Conservation (phyloP, 2,329 filamentous ascomycete genomes). For the Blastomyces gilchristii region DNA sequence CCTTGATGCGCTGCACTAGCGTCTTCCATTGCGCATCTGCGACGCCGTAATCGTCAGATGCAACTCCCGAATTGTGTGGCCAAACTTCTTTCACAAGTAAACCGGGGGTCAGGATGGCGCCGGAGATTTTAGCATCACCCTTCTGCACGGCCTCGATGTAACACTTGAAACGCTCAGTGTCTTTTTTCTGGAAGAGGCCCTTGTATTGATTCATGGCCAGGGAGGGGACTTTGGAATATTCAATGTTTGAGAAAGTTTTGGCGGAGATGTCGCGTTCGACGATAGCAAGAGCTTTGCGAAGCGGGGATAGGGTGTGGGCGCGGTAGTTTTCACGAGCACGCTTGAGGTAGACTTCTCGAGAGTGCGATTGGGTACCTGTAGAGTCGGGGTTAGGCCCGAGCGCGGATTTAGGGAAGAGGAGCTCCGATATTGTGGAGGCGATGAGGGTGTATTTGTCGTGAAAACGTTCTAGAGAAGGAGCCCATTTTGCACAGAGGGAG, state of each 20-base stretch:
- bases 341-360: slow-evolving; percentile 45
- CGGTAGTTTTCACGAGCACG: slow-evolving; percentile 47
- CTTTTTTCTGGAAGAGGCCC: slow-evolving; percentile 41
- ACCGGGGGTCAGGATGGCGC: slow-evolving; percentile 46
- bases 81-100: slow-evolving; percentile 38
- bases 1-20: slow-evolving; percentile 48
- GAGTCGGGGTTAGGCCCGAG: slow-evolving; percentile 21
- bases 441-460: slow-evolving; percentile 52
- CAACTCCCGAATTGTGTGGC: slow-evolving; percentile 18
- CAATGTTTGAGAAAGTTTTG: slow-evolving; percentile 45
- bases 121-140: slow-evolving; percentile 45
- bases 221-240: slow-evolving; percentile 48
- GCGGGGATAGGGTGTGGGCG: slow-evolving; percentile 39
- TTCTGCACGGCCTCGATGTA: slow-evolving; percentile 43
- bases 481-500: slow-evolving; percentile 52
- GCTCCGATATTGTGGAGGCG: slow-evolving; percentile 48
- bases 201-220: slow-evolving; percentile 48
- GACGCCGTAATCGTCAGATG: neutral
- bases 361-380: slow-evolving; percentile 10
- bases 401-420: slow-evolving; percentile 37
- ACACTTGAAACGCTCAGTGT: slow-evolving; percentile 39
- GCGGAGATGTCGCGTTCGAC: slow-evolving; percentile 44
- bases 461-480: slow-evolving; percentile 44
- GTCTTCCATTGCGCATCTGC: slow-evolving; percentile 41
- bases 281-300: slow-evolving; percentile 41